Evolutionary conservation across 768 basidiomycete genomes (phyloP), one percentile per base, ranked within the genome.

Genomic region (Mycena galericulata): DNA sequence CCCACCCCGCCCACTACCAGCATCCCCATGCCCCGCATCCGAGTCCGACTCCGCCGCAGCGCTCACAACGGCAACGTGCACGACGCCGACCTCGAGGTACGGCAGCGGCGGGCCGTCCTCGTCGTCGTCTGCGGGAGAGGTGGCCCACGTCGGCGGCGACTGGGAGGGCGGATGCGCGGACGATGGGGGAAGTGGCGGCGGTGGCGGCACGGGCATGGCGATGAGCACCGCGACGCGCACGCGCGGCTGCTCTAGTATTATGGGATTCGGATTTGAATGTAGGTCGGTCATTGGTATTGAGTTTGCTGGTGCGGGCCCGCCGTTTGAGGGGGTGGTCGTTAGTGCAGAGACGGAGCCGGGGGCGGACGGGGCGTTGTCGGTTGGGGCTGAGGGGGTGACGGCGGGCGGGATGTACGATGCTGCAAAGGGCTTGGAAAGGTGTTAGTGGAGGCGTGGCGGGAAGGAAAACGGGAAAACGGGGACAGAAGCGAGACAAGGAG

Each of bases 151-250:
- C 40, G 51, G 51, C 27, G 34, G 50, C 3, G 29, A 30, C 14
- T 41, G 11, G 5, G 36, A 49, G 24, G 29, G 70, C 24, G 55
- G 54, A 24, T 65, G 36, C 27, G 54, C 45, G 18, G 58, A 32
- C 22, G 70, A 50, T 14, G 69, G 12, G 22, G 59, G 20, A 14
- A 17, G 17, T 11, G 54, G 57, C 8, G 46, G 17, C 1, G 66
- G 22, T 20, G 74, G 61, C 38, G 61, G 67, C 12, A 65, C 62
- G 22, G 85, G 85, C 85, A 86, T 84, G 6, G 85, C 84, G 43
- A 86, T 81, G 34, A 86, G 75, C 20, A 86, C 83, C 0, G 82
- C 79, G 32, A 86, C 77, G 38, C 77, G 78, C 27, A 86, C 75
- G 47, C 73, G 62, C 36, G 78, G 69, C 51, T 74, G 75, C 22